These are phyloP conservation scores for Puccinia horiana DNA, from an alignment of 1,284 basidiomycete genomes.

Conservation along the genomic window DNA sequence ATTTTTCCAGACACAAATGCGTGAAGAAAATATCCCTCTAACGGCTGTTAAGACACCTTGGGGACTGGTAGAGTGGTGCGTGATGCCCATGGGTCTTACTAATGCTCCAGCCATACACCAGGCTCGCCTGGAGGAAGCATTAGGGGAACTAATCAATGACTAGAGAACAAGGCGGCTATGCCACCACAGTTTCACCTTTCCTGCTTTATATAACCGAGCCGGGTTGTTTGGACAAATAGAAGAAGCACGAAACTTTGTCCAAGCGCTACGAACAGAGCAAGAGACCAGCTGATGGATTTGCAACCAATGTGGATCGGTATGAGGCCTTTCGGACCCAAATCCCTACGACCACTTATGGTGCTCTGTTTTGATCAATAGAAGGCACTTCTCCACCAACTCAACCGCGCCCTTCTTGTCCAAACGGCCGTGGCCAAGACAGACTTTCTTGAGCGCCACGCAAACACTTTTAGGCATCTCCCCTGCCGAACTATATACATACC, in stretches of 20 bases:
- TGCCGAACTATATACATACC: conserved; percentile 66
- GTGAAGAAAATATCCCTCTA: too few relatives aligned
- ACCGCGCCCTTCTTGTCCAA: conserved; percentile 67
- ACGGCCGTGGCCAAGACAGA: conserved; percentile 65
- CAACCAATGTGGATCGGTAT: conserved; percentile 87
- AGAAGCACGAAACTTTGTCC: conserved; percentile 89
- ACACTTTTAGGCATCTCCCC: conserved; percentile 93
- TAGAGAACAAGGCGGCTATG: too few relatives aligned
- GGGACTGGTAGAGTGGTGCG: too few relatives aligned
- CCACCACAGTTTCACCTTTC: too few relatives aligned
- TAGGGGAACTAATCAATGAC: too few relatives aligned
- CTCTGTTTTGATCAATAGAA: conserved; percentile 80
- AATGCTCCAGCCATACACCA: too few relatives aligned
- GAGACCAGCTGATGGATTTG: conserved; percentile 77
- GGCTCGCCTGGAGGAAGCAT: too few relatives aligned
- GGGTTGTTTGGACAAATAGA: conserved; percentile 96
- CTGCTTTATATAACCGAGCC: conserved; percentile 93
- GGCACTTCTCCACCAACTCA: conserved; percentile 71
- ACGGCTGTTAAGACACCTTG: too few relatives aligned
- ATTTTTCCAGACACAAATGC: too few relatives aligned
- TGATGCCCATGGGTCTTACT: too few relatives aligned
- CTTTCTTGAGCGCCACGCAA: conserved; percentile 69
- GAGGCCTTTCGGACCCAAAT: conserved; percentile 87
- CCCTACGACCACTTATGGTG: conserved; percentile 83
- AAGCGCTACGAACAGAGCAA: conserved; percentile 87